Evolutionary conservation across 2,329 filamentous ascomycete species (phyloP).

Genomic region (Fusarium duplospermum): DNA sequence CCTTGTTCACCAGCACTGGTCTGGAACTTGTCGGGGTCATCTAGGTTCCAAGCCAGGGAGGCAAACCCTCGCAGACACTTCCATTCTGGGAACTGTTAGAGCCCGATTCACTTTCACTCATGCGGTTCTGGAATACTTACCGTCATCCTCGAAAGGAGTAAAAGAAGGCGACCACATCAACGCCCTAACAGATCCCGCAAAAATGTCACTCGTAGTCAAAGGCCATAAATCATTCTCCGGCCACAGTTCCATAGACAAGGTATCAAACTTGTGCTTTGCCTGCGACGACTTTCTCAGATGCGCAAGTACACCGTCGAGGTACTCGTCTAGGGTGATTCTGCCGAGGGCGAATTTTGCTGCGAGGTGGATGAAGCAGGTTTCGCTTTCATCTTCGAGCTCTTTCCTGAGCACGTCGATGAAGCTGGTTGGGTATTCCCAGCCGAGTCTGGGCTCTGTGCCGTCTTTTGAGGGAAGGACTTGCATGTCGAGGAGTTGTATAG

Average conservation of each 20-base stretch:
- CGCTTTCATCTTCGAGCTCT: not conserved
- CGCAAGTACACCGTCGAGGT: not conserved
- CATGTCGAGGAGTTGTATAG: not conserved
- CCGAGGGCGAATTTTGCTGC: not conserved
- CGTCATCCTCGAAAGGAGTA: not conserved
- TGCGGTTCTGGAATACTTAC: not conserved
- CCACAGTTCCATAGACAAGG: not conserved
- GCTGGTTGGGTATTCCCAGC: not conserved
- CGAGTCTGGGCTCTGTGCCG: not conserved
- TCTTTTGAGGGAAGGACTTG: not conserved
- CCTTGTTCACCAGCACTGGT: not conserved
- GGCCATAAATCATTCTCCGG: not conserved
- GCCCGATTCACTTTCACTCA: too few relatives aligned
- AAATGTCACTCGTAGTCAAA: not conserved
- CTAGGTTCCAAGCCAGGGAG: not conserved
- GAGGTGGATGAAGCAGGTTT: not conserved
- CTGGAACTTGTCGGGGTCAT: not conserved
- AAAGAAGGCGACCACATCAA: conserved; percentile 1
- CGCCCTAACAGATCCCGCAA: not conserved
- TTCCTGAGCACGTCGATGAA: not conserved
- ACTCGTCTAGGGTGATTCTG: not conserved
- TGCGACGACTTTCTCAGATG: not conserved
- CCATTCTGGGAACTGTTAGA: not conserved
- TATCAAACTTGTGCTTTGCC: not conserved
- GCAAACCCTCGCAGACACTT: not conserved